Percentiles rank a stretch among this genome's conserved stretches.
phyloP scores from a whole-genome alignment of 2,329 filamentous ascomycete genomes.

The Emmonsiellopsis sp. region DNA sequence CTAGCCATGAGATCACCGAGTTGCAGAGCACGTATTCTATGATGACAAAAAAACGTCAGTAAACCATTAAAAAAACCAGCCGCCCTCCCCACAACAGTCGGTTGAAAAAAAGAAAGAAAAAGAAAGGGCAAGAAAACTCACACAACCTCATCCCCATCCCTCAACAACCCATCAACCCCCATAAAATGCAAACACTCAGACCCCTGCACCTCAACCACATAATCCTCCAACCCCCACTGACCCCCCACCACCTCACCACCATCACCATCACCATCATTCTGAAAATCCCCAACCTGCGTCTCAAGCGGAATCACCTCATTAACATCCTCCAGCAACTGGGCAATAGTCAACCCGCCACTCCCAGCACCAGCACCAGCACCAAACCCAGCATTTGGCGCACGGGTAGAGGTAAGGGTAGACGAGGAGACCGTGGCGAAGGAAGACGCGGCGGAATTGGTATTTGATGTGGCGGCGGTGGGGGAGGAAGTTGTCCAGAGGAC shows the following conservation, averaged over 20 bases:
- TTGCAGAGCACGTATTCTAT: slow-evolving; percentile 68
- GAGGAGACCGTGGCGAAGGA: slow-evolving; percentile 17
- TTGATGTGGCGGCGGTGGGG: slow-evolving; percentile 29
- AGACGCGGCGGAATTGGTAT: slow-evolving; percentile 16
- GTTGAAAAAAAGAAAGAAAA: not conserved
- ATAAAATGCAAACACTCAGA: slow-evolving; percentile 89
- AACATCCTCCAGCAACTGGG: slow-evolving; percentile 66
- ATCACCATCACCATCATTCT: slow-evolving; percentile 12
- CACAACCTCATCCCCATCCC: slow-evolving; percentile 77
- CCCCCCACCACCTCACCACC: slow-evolving; percentile 19
- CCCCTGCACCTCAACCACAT: slow-evolving; percentile 69
- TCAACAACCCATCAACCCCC: slow-evolving; percentile 58
- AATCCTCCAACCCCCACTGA: slow-evolving; percentile 79
- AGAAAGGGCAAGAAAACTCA: slow-evolving; percentile 36
- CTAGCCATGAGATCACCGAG: slow-evolving; percentile 65
- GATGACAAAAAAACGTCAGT: not conserved
- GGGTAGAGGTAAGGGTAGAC: slow-evolving; percentile 22
- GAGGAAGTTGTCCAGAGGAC: slow-evolving; percentile 60
- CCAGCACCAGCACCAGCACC: slow-evolving; percentile 17
- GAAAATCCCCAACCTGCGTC: slow-evolving; percentile 39
- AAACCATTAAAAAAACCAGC: not conserved
- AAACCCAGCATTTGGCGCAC: slow-evolving; percentile 26
- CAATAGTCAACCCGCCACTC: slow-evolving; percentile 56
- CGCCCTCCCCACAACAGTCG: no score
- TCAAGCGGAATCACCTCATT: slow-evolving; percentile 77